Evolutionary conservation across 352 stramenopile species (phyloP), one percentile per base, ranked within the genome.

Genomic region (Phytophthora chlamydospora): DNA sequence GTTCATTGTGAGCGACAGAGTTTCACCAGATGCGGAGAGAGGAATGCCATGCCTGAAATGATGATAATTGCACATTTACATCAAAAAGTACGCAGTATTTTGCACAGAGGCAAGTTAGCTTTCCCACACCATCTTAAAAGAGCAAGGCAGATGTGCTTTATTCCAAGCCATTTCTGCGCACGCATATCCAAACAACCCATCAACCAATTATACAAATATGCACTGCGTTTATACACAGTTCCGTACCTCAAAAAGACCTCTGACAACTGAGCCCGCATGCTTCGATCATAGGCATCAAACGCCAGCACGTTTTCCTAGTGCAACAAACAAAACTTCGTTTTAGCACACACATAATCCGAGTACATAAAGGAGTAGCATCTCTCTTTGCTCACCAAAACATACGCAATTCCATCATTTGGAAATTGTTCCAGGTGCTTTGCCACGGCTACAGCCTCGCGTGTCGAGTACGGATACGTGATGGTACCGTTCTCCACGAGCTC

Each of bases 391-490:
- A 90, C 82, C 58, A 91, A 46, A 9, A 92, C 91, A 3, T 73
- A 79, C 6, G 80, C 85, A 16, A 98, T 76, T 11, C 89, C 90
- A 68, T 99, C 96, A 14, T 84, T 69, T 2, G 94, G 94, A 58
- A 97, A 99, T 41, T 79, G 63, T 33, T 98, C 81, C 21, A 99
- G 59, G 68, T 99, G 97, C 60, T 97, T 97, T 8, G 95, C 91
- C 3, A 98, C 89, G 2, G 86, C 86, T n/a, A 98, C 93, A 9
- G 91, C 89, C 68, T 99, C 97, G 32, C 97, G 79, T 9, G 90
- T 93, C 14, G 88, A 98, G 73, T 98, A 99, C 34, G 96, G 96
- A 62, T 99, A 99, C 32, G 85, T 83, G 36, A 99, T 85, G 33
- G 81, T 74, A 16, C 96, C 95, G 31, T 90, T 73, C 35, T 98